Base-by-base conservation (phyloP, 768 basidiomycete species). In the Udeniomyces megalosporus region DNA sequence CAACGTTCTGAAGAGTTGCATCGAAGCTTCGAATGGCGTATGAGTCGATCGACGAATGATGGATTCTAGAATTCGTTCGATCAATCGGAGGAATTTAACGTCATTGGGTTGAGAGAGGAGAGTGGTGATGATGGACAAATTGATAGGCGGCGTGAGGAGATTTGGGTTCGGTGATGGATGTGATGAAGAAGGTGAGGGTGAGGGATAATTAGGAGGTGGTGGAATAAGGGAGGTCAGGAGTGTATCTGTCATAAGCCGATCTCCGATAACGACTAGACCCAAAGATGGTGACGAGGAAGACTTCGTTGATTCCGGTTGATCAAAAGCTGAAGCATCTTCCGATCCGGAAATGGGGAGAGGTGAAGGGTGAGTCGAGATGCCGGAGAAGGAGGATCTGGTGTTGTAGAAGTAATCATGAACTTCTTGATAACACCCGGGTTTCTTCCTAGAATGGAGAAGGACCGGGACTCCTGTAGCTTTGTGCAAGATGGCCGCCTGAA, bases 241-340 rank as follows among this genome's bases (percentile, higher is more conserved):
- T 20, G 91, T 75, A 71, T 99, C 93, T 0, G 93, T 99, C 69
- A 95, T 85, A 56, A 96, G 74, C 12, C 93, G 80, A 75, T 99
- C 93, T 0, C 93, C 93, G 14, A 99, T 83, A 44, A 96, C 74
- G 60, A 96, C 75, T 47, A 95, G 84, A 80, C 69, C 58, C 32
- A 71, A 17, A 61, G 12, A 50, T 44, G n/a, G 44, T 7, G 44
- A 22, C 12, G 55, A 28, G 20, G 44, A 8, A 8, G 17, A 42
- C 4, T 24, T 55, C 53, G 32, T 20, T n/a, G 5, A 26, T 29
- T 29, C 50, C n/a, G n/a, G 10, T 15, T n/a, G n/a, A 15, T 24
- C 8, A 5, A 54, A 24, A n/a, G 53, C 32, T 22, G 31, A 38
- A 1, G 53, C n/a, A 24, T 47, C 46, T 7, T 17, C 6, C 17